Percentiles rank a stretch among this genome's conserved stretches.
These are phyloP conservation scores for Artemisia argyi DNA, from an alignment of 129 eudicot species.

Conservation along the genomic window DNA sequence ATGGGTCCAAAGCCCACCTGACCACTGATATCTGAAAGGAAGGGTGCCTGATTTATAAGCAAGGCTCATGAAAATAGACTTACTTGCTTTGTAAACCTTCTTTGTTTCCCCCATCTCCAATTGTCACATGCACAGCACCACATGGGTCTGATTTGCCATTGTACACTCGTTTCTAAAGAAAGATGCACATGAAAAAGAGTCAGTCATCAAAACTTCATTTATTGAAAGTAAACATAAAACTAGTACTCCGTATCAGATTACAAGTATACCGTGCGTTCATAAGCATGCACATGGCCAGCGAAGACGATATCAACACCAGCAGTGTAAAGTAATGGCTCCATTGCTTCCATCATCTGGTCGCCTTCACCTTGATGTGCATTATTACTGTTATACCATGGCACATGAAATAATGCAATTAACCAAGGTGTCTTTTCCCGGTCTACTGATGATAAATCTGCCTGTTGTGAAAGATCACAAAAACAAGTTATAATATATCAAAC, in stretches of 20 bases:
- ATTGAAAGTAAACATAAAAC: neutral
- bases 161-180: constrained; percentile 69
- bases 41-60: constrained; percentile 1
- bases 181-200: neutral
- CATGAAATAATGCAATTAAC: constrained; percentile 82
- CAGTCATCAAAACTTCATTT: neutral
- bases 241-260: constrained; percentile 1
- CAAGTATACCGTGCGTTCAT: constrained; percentile 81
- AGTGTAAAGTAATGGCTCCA: constrained; percentile 83
- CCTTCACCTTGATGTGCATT: constrained; percentile 92
- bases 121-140: constrained; percentile 90
- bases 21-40: neutral
- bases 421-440: constrained; percentile 85
- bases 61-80: constrained; percentile 22
- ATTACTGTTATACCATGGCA: constrained; percentile 97
- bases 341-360: constrained; percentile 72
- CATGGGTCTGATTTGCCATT: constrained; percentile 74
- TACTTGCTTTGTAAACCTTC: constrained; percentile 89
- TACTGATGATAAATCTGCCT: constrained; percentile 80
- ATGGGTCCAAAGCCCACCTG: neutral
- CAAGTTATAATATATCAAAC: constrained; percentile 1
- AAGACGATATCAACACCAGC: constrained; percentile 93
- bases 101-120: constrained; percentile 95
- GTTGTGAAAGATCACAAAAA: constrained; percentile 24
- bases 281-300: constrained; percentile 98